Base-by-base conservation (phyloP, 129 eudicot species). In the Lactuca saligna region DNA sequence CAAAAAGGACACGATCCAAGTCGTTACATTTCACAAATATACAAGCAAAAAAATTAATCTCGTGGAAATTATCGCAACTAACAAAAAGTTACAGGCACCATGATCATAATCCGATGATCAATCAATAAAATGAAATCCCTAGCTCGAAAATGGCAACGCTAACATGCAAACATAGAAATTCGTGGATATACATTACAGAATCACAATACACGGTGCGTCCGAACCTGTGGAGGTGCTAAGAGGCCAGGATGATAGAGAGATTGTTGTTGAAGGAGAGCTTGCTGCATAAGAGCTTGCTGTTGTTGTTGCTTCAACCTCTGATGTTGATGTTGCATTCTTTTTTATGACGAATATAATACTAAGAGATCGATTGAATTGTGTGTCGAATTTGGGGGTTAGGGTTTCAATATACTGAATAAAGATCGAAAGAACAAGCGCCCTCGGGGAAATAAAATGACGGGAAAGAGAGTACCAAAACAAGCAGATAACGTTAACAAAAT, bases 261-360 rank as follows among this genome's bases (percentile, higher is more conserved):
- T 79, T 91, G 96, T 20, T 91, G 97, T 65, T 90, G 97, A 56
- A 88, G 91, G 62, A 91, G 84, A 67, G 96, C 94, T 80, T 91
- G 97, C 54, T 91, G 97, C 97, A 91, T 88, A 85, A 91, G 67
- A 44, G 91, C 96, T 79, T 85, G 86, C 34, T 88, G 86, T 42
- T 88, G 95, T 57, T 87, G 91, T 68, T 85, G 97, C 73, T 91
- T 88, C 72, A 84, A 74, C 74, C 96, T 82, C 83, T 84, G 89
- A 62, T 88, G 81, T 83, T 82, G 86, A 81, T 82, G 75, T 79
- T 81, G 85, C 91, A 85, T 83, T 78, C 46, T 71, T 49, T 35
- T 54, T 58, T 7, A 60, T 37, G 8, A 33, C 31, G 33, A 10
- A 48, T 57, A 35, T 13, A 55, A 72, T 69, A 56, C 33, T 61